Percentiles rank a stretch among this genome's conserved stretches.
Evolutionary conservation across 1,139 yeast species (phyloP).

Genomic region (Taphrina wiesneri): DNA sequence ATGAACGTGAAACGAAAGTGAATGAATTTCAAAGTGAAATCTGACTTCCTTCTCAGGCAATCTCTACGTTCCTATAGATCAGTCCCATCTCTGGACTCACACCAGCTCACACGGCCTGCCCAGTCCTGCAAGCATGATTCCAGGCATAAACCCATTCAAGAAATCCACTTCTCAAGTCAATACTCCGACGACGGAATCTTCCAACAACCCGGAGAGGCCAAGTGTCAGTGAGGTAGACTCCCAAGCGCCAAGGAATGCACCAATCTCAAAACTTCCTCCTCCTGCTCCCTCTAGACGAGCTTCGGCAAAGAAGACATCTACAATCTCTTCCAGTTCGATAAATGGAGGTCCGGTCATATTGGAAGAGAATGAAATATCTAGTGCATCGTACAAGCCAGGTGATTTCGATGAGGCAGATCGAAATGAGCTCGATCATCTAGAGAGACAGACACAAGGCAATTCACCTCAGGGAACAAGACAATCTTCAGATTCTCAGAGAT

Average conservation of each 20-base stretch:
- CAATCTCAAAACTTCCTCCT: background rate
- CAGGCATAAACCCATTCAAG: constrained; percentile 11
- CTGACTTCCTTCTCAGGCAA: too few relatives aligned
- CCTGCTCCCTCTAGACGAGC: constrained; percentile 10
- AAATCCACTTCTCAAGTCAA: background rate
- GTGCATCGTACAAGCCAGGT: background rate
- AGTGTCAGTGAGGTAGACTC: background rate
- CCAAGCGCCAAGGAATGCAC: background rate
- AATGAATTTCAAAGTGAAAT: too few relatives aligned
- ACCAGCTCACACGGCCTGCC: background rate
- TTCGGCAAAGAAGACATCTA: background rate
- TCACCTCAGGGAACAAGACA: background rate
- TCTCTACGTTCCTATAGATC: too few relatives aligned
- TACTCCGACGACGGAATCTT: background rate
- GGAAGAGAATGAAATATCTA: background rate
- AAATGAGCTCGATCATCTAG: constrained; percentile 15
- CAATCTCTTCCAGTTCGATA: background rate
- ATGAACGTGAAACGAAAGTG: too few relatives aligned
- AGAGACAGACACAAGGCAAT: background rate
- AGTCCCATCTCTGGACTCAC: too few relatives aligned
- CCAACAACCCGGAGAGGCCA: background rate
- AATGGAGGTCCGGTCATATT: background rate
- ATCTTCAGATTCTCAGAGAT: constrained; percentile 3
- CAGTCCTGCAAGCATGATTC: background rate
- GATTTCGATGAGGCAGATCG: constrained; percentile 13